phyloP scores from a whole-genome alignment of 2,329 filamentous ascomycete species.

The Epichloe sibirici region DNA sequence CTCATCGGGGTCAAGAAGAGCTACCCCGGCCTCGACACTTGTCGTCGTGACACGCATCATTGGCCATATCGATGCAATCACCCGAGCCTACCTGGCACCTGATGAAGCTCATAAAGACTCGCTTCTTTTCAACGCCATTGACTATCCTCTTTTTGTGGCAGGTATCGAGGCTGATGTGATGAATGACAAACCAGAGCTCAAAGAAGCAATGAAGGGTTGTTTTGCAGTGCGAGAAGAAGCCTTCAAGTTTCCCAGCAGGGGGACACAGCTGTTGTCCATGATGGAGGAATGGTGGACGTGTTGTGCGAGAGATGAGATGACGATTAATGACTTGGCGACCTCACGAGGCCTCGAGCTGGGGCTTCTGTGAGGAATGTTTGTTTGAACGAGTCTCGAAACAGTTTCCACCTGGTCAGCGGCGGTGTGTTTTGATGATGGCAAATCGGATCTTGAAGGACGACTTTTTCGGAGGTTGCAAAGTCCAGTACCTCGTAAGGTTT shows the following conservation, averaged over 20 bases:
- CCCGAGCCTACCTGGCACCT: not conserved
- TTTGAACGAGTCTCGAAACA: not conserved
- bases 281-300: slow-evolving; percentile 2
- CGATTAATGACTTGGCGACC: not conserved
- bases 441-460: too few species aligned
- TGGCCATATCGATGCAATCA: slow-evolving; percentile 1
- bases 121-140: slow-evolving; percentile 3
- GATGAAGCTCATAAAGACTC: not conserved
- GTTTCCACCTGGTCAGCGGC: not conserved
- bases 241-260: not conserved
- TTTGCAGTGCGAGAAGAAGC: not conserved
- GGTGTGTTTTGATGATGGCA: too few species aligned
- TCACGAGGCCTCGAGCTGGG: not conserved
- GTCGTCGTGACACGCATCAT: not conserved
- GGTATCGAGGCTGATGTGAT: slow-evolving; percentile 1
- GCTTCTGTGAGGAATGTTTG: not conserved
- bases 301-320: not conserved
- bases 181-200: not conserved
- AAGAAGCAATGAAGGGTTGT: not conserved
- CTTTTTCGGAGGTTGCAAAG: too few species aligned
- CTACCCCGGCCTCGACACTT: not conserved
- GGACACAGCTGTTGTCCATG: not conserved
- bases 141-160: slow-evolving; percentile 1
- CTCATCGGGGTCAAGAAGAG: not conserved
- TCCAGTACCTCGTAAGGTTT: too few species aligned